Conservation (phyloP, 345 rosid species). For the Hibiscus tridactylites region DNA sequence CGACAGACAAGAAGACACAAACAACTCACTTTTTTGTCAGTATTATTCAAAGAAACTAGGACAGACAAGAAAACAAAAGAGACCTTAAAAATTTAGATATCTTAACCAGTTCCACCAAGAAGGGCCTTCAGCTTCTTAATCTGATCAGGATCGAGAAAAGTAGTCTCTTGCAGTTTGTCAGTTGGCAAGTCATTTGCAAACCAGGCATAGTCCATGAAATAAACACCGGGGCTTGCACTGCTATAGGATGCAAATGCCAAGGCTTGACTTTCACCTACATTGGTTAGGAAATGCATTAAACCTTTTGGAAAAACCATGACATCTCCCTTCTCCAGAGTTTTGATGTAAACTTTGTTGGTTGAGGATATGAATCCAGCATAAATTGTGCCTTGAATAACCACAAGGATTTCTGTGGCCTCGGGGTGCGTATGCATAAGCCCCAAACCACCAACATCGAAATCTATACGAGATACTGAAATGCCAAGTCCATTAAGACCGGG, state of each 20-base stretch:
- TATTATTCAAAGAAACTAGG: too few species aligned
- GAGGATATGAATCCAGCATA: conserved; percentile 77
- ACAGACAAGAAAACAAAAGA: neutral
- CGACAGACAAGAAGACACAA: neutral
- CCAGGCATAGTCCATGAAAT: conserved; percentile 55
- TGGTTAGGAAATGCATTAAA: conserved; percentile 66
- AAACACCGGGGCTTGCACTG: conserved; percentile 62
- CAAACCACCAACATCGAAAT: conserved; percentile 60
- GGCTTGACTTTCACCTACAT: conserved; percentile 33
- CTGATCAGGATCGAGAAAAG: conserved; percentile 58
- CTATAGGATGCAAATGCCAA: conserved; percentile 61
- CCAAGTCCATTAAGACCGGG: conserved; percentile 74
- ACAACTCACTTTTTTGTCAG: too few species aligned
- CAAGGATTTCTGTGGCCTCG: conserved; percentile 48
- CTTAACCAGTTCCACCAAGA: conserved; percentile 72
- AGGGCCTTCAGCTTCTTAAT: conserved; percentile 81
- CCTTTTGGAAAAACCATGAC: conserved; percentile 72
- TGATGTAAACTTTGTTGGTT: conserved; percentile 47
- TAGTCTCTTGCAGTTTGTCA: conserved; percentile 27
- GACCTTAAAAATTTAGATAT: neutral
- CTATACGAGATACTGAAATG: conserved; percentile 63
- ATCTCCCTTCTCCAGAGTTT: conserved; percentile 48
- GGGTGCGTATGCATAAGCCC: conserved; percentile 86
- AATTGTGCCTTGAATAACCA: conserved; percentile 53
- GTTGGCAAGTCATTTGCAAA: conserved; percentile 41